Percentiles rank a stretch among this genome's conserved stretches.
These are phyloP conservation scores for Cylindrodendrum hubeiense DNA, from an alignment of 2,329 filamentous ascomycete species.

Conservation along the genomic window DNA sequence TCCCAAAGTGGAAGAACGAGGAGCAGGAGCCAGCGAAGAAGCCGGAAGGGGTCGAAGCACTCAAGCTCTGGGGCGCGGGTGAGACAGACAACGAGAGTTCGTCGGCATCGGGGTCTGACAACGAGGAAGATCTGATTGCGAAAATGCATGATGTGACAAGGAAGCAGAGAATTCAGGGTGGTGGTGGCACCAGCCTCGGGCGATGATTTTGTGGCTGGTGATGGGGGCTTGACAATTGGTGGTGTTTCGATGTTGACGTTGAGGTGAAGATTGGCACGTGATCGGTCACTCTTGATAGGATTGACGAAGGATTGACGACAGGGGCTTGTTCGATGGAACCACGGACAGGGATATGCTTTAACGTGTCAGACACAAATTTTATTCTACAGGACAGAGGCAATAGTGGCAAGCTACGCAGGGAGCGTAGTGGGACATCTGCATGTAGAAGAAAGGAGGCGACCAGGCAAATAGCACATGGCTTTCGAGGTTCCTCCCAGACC, in stretches of 20 bases:
- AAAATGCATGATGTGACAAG: conserved; percentile 27
- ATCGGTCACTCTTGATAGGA: not conserved
- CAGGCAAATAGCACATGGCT: not conserved
- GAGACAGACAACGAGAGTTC: conserved; percentile 36
- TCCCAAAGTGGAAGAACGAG: conserved; percentile 10
- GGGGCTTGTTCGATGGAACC: not conserved
- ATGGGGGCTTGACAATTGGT: conserved; percentile 7
- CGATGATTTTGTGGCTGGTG: conserved; percentile 9
- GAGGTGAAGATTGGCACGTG: not conserved
- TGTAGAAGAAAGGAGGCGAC: conserved; percentile 8
- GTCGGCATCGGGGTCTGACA: conserved; percentile 29
- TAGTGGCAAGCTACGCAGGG: not conserved
- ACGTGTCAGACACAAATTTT: conserved; percentile 5
- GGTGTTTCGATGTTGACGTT: not conserved
- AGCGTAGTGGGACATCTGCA: not conserved
- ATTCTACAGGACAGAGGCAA: not conserved
- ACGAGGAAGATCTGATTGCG: conserved; percentile 24
- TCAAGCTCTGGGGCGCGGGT: conserved; percentile 30
- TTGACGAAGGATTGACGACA: not conserved
- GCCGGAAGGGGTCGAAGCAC: conserved; percentile 33
- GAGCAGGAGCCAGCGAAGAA: conserved; percentile 14
- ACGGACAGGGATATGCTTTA: not conserved
- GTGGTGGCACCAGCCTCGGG: conserved; percentile 35
- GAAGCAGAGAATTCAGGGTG: conserved; percentile 21
- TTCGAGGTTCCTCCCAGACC: not conserved